A percentile compares a stretch with the other conserved stretches of the same genome.
Conservation (phyloP, 2,329 filamentous ascomycete genomes). For the Setomelanomma holmii region DNA sequence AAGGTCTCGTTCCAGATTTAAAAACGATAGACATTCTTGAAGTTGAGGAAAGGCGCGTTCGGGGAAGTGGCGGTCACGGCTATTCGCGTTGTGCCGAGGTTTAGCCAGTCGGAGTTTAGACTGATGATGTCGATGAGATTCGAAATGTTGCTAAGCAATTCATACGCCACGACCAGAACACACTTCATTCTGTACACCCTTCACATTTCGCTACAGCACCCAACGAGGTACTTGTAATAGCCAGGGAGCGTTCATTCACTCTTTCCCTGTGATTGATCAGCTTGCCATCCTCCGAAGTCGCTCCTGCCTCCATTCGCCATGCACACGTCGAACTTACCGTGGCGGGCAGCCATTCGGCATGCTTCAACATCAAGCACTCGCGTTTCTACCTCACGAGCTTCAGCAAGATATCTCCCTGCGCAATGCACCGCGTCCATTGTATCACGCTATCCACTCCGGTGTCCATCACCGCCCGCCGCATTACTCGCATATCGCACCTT, state of each 20-base stretch:
- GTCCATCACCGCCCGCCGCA: constrained; percentile 38
- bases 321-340: constrained; percentile 69
- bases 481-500: constrained; percentile 45
- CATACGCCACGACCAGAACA: constrained; percentile 21
- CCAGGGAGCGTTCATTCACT: constrained; percentile 12
- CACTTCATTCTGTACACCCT: not conserved
- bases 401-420: constrained; percentile 35
- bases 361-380: constrained; percentile 53
- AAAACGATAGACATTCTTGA: not conserved
- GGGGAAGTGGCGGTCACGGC: not conserved
- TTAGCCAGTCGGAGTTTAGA: constrained; percentile 30
- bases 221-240: constrained; percentile 7
- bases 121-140: constrained; percentile 34
- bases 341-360: constrained; percentile 66
- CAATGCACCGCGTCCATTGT: constrained; percentile 39
- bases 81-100: constrained; percentile 15
- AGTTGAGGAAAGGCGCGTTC: not conserved
- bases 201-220: constrained; percentile 1
- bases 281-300: constrained; percentile 15
- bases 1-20: not conserved
- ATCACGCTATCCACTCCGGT: constrained; percentile 28
- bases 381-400: constrained; percentile 34
- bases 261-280: not conserved
- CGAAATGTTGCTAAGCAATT: constrained; percentile 27
- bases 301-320: constrained; percentile 57